Evolutionary conservation across 2,329 filamentous ascomycete genomes (phyloP), one percentile per base, ranked within the genome.

Genomic region (Seiridium cupressi): DNA sequence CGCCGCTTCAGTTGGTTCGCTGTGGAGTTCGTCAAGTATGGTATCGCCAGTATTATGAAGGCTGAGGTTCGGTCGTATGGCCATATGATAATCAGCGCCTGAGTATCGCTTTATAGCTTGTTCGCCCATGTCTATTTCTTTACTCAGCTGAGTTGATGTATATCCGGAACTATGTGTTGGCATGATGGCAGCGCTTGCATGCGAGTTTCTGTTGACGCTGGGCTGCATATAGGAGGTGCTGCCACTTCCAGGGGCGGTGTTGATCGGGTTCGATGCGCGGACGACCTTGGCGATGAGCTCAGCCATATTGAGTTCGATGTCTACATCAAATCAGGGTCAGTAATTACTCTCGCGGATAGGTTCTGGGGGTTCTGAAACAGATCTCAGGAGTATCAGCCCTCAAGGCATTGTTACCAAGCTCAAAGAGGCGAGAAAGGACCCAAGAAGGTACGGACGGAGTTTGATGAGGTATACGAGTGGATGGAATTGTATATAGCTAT

Each of bases 301-400:
- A 55, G 81, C 80, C 80, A 84, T 83, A 10, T 77, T 77, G 76
- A 84, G 78, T 65, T 84, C 81, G 62, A 84, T 83, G 63, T 83
- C 18, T 26, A 26, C 18, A 26, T 26, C 18, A 26, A 26, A 26
- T 26, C 18, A 26, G 18, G 18, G 18, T 26, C 18, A 26, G 18
- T 26, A 26, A 26, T 26, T 26, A 26, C 18, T 26, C 18, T 26
- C 18, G 18, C 18, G 18, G 18, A 26, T 26, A 26, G 18, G 18
- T 26, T 26, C 18, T 26, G 18, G 18, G 18, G 18, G 18, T 26
- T 26, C 18, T 26, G 18, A 26, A 26, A 26, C 18, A 26, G 18
- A 26, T 26, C 18, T 26, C 18, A 26, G 18, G 18, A 26, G 18
- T 26, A 26, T 26, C 18, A 26, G 2, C 18, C 18, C 18, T 26